Evolutionary conservation across 2,329 filamentous ascomycete genomes (phyloP).

Genomic region (Ceratocystiopsis brevicomis): DNA sequence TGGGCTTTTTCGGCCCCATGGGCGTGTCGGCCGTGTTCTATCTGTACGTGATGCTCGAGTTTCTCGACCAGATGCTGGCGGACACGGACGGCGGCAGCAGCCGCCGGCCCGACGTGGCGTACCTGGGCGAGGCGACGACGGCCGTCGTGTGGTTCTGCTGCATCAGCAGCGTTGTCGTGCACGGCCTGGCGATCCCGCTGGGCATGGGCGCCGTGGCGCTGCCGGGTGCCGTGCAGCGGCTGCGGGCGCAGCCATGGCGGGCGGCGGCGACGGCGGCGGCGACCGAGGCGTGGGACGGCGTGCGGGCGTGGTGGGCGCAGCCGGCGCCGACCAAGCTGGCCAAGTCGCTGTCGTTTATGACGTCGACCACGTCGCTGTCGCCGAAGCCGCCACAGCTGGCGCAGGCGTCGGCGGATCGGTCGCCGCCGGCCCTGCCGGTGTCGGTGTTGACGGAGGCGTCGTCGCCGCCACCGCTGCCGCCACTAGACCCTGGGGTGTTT

Average conservation of each 20-base stretch:
- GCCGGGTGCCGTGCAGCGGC: slow-evolving; percentile 40
- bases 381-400: too few species aligned
- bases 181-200: slow-evolving; percentile 65
- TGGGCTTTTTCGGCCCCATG: slow-evolving; percentile 86
- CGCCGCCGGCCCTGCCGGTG: background rate
- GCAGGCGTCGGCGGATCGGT: background rate
- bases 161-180: slow-evolving; percentile 69
- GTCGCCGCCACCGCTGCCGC: background rate
- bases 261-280: too few species aligned
- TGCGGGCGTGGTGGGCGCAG: too few species aligned
- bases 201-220: slow-evolving; percentile 46
- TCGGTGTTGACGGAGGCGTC: background rate
- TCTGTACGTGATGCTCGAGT: slow-evolving; percentile 63
- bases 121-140: slow-evolving; percentile 45
- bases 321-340: too few species aligned
- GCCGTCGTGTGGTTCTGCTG: slow-evolving; percentile 74
- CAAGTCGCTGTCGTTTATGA: too few species aligned
- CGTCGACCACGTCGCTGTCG: slow-evolving; percentile 1
- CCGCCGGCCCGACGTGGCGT: slow-evolving; percentile 44
- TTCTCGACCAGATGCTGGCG: slow-evolving; percentile 38
- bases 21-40: slow-evolving; percentile 88
- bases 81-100: slow-evolving; percentile 46
- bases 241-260: slow-evolving; percentile 11
- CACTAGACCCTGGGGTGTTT: too few species aligned
- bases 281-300: too few species aligned